Evolutionary conservation across 129 eudicot species (phyloP).

Genomic region (Flaveria ramosissima): DNA sequence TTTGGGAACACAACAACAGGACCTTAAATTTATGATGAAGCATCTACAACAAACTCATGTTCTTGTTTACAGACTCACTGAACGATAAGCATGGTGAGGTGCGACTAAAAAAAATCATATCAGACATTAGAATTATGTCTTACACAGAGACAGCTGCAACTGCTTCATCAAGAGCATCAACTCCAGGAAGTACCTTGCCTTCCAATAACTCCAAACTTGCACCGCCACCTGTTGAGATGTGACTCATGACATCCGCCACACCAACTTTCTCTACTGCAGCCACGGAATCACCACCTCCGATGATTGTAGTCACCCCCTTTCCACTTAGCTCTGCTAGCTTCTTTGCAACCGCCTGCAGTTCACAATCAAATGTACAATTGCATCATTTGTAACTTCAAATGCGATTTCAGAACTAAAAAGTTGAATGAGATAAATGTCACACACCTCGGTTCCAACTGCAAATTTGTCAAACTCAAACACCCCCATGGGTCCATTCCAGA

Average conservation of each 20-base stretch:
- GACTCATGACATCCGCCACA: slow-evolving; percentile 72
- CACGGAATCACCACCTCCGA: slow-evolving; percentile 73
- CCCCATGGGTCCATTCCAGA: slow-evolving; percentile 71
- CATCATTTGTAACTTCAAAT: neutral
- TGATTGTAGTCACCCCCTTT: slow-evolving; percentile 63
- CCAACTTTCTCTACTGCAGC: slow-evolving; percentile 81
- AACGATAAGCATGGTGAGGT: slow-evolving; percentile 28
- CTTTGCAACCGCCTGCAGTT: slow-evolving; percentile 58
- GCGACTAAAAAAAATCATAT: slow-evolving; percentile 35
- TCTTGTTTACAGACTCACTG: slow-evolving; percentile 46
- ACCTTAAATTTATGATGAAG: slow-evolving; percentile 36
- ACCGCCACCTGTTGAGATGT: slow-evolving; percentile 79
- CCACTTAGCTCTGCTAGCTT: slow-evolving; percentile 55
- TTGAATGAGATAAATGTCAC: slow-evolving; percentile 18
- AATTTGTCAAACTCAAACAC: slow-evolving; percentile 63
- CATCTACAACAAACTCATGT: slow-evolving; percentile 58
- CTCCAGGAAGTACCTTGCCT: slow-evolving; percentile 73
- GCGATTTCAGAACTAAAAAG: slow-evolving; percentile 1
- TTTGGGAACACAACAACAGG: slow-evolving; percentile 30
- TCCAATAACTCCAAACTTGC: slow-evolving; percentile 78
- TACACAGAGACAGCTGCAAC: slow-evolving; percentile 54
- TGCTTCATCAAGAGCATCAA: slow-evolving; percentile 60
- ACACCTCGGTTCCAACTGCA: slow-evolving; percentile 70
- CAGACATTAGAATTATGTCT: slow-evolving; percentile 28
- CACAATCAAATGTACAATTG: neutral